Evolutionary conservation across 805 yeast species (phyloP).

Genomic region (Debaryomyces hansenii): DNA sequence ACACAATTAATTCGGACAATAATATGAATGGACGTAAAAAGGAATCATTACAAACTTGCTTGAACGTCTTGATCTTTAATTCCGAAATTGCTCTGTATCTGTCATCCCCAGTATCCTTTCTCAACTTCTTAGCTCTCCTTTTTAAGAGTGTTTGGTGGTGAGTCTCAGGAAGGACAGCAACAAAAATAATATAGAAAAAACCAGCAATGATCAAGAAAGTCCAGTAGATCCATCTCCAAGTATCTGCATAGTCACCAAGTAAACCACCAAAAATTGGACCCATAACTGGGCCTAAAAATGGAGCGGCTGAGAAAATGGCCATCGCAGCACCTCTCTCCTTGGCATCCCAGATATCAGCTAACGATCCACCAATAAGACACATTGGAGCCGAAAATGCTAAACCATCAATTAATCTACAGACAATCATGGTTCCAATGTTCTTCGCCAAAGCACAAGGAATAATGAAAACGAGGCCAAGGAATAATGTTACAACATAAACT

Average conservation of each 20-base stretch:
- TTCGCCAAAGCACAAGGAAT: slow-evolving; percentile 63
- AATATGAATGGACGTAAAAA: slow-evolving; percentile 35
- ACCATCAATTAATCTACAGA: slow-evolving; percentile 50
- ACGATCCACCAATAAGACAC: slow-evolving; percentile 54
- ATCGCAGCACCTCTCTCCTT: slow-evolving; percentile 50
- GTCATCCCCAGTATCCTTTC: slow-evolving; percentile 36
- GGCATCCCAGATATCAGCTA: slow-evolving; percentile 50
- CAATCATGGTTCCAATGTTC: slow-evolving; percentile 58
- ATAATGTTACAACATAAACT: slow-evolving; percentile 50
- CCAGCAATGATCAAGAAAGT: slow-evolving; percentile 57
- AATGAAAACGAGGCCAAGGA: slow-evolving; percentile 55
- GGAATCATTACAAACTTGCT: slow-evolving; percentile 18
- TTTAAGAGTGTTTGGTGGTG: slow-evolving; percentile 57
- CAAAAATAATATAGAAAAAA: slow-evolving; percentile 36
- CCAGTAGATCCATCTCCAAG: slow-evolving; percentile 78
- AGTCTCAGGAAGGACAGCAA: slow-evolving; percentile 55
- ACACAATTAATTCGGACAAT: slow-evolving; percentile 34
- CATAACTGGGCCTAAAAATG: slow-evolving; percentile 65
- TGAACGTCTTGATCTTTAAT: slow-evolving; percentile 23
- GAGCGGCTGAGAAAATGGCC: slow-evolving; percentile 62
- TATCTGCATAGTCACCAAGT: slow-evolving; percentile 53
- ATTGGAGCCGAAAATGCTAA: slow-evolving; percentile 52
- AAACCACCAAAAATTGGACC: slow-evolving; percentile 68
- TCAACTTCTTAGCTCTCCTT: slow-evolving; percentile 49
- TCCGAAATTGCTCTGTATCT: slow-evolving; percentile 28